Conservation (phyloP, 345 rosid genomes). For the Rhizophora apiculata region DNA sequence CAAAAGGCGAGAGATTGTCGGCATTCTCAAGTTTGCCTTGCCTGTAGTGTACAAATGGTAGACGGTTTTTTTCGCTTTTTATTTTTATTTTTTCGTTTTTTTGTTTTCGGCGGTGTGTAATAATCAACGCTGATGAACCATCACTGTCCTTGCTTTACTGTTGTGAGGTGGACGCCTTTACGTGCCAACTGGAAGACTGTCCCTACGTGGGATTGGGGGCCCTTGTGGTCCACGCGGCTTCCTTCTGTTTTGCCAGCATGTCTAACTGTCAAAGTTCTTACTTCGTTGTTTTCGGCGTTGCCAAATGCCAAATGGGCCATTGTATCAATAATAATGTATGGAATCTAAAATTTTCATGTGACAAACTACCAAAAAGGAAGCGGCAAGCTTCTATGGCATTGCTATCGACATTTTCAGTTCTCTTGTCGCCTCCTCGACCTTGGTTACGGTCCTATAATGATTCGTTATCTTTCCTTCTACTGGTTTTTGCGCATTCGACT, state of each 20-base stretch:
- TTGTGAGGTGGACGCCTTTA: background rate
- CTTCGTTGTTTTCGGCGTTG: slow-evolving; percentile 4
- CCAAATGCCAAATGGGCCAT: background rate
- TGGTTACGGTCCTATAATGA: too few species aligned
- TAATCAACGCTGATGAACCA: slow-evolving; percentile 1
- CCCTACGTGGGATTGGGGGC: background rate
- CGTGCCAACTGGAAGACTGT: slow-evolving; percentile 9
- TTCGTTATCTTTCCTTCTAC: too few species aligned
- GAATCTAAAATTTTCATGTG: too few species aligned
- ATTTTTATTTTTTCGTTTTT: background rate
- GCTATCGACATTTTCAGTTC: too few species aligned
- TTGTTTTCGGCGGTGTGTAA: background rate
- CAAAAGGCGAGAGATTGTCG: slow-evolving; percentile 9
- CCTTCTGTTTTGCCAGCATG: background rate
- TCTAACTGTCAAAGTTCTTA: background rate
- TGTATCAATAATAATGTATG: too few species aligned
- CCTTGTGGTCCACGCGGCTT: slow-evolving; percentile 2
- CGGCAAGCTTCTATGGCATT: too few species aligned
- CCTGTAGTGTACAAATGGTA: too few species aligned
- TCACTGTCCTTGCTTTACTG: background rate
- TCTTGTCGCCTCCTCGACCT: too few species aligned
- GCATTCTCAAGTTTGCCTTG: background rate
- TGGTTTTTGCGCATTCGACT: too few species aligned
- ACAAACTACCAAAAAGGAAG: too few species aligned
- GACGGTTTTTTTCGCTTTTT: too few species aligned